A percentile compares a stretch with the other conserved stretches of the same genome.
Evolutionary conservation across 305 asterid genomes (phyloP).

Genomic region (Fraxinus paxiana): DNA sequence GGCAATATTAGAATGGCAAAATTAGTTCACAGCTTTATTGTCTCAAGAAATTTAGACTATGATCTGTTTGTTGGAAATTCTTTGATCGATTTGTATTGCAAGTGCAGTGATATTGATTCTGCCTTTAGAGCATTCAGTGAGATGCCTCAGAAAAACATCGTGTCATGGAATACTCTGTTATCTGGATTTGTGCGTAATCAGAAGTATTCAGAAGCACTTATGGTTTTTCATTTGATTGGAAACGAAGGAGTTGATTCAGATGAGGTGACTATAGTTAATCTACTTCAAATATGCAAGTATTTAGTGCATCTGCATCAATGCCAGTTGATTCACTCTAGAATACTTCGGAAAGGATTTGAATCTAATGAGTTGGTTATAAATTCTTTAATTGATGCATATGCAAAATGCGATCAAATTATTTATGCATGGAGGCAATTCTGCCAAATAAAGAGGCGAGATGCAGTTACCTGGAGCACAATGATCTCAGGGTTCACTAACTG

Average conservation of each 20-base stretch:
- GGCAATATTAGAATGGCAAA: slow-evolving; percentile 48
- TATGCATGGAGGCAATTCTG: slow-evolving; percentile 53
- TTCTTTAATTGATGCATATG: slow-evolving; percentile 70
- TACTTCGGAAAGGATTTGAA: slow-evolving; percentile 47
- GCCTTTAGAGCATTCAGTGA: slow-evolving; percentile 52
- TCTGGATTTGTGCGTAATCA: slow-evolving; percentile 63
- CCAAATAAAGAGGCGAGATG: slow-evolving; percentile 51
- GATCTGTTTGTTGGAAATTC: slow-evolving; percentile 72
- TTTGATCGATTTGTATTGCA: slow-evolving; percentile 75
- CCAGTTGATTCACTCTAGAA: slow-evolving; percentile 58
- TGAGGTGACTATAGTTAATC: slow-evolving; percentile 69
- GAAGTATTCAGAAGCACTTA: slow-evolving; percentile 54
- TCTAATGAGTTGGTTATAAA: slow-evolving; percentile 61
- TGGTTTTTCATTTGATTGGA: slow-evolving; percentile 50
- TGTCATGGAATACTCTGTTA: slow-evolving; percentile 80
- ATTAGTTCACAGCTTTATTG: slow-evolving; percentile 50
- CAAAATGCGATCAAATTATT: slow-evolving; percentile 54
- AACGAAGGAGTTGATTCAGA: slow-evolving; percentile 50
- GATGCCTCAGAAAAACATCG: slow-evolving; percentile 49
- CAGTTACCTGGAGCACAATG: slow-evolving; percentile 88
- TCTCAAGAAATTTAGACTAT: slow-evolving; percentile 49
- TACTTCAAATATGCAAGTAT: slow-evolving; percentile 58
- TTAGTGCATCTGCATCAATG: slow-evolving; percentile 44
- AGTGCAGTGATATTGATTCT: slow-evolving; percentile 56
- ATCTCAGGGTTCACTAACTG: slow-evolving; percentile 70